Evolutionary conservation across 305 asterid species (phyloP), one percentile per base, ranked within the genome.

Genomic region (Euphrasia arctica): DNA sequence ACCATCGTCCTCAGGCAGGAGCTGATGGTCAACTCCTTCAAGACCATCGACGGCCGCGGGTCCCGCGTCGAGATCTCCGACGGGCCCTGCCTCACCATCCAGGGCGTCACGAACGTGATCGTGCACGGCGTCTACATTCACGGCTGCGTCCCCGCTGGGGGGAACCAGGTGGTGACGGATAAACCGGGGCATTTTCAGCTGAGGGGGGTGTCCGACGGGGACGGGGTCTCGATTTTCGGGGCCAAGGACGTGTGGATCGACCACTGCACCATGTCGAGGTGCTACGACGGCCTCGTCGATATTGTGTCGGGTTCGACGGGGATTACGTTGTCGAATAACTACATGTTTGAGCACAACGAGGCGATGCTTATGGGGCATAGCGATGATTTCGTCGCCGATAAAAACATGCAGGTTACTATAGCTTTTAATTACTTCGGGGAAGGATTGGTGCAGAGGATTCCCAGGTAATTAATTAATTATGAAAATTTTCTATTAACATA

Each of bases 31-130:
- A 78, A 80, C 70, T 74, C 82, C 0, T 75, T 77, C 84, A 85
- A 83, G 81, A 85, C 89, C 48, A 83, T 85, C 22, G 89, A 85
- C 58, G 89, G 89, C 1, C 60, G 93, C 25, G 93, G 93, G 13
- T 68, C 15, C 69, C 62, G 52, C 47, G 49, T 85, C 13, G 87
- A 85, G 60, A 74, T 85, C 63, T 58, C 87, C 3, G 58, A 69
- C 47, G 85, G 93, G 1, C 87, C 93, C 0, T 80, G 93, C 67
- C 42, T 85, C 13, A 85, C 87, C 6, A 65, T 85, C 54, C 87
- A 83, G 27, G 71, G 64, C 15, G 78, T 83, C 4, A 75, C 66
- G 9, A 83, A 85, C 62, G 74, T 85, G 8, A 85, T 85, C 63
- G 49, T 85, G n/a, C 92, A 85, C n/a, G 87, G 87, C 2, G 45